phyloP scores from a whole-genome alignment of 257 asterid genomes.

The Sherardia arvensis region DNA sequence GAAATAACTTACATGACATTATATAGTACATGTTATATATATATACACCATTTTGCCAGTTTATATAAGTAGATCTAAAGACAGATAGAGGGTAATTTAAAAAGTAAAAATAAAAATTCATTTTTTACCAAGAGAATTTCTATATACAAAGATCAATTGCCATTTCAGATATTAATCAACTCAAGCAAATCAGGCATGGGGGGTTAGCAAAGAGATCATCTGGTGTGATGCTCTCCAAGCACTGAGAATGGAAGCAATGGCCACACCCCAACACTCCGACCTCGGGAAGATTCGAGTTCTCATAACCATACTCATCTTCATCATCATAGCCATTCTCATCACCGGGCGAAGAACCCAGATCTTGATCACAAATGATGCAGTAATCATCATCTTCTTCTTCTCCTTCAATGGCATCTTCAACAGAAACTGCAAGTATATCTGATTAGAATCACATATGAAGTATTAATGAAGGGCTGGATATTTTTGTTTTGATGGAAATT shows the following conservation, averaged over 20 bases:
- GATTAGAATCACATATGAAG: too few relatives aligned
- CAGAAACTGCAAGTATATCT: constrained; percentile 7
- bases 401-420: neutral
- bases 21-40: too few relatives aligned
- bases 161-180: neutral
- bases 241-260: constrained; percentile 18
- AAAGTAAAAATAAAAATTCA: too few relatives aligned
- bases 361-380: constrained; percentile 7
- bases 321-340: neutral
- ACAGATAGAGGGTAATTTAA: too few relatives aligned
- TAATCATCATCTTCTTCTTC: neutral
- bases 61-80: too few relatives aligned
- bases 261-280: constrained; percentile 24
- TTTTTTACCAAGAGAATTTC: too few relatives aligned
- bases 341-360: neutral
- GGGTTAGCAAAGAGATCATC: constrained; percentile 17
- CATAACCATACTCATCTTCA: neutral
- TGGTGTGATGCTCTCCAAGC: constrained; percentile 13
- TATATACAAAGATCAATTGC: too few relatives aligned
- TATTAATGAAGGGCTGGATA: too few relatives aligned
- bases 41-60: too few relatives aligned
- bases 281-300: constrained; percentile 8
- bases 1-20: too few relatives aligned
- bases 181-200: constrained; percentile 16
- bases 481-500: neutral